Conservation (phyloP, 306 rosid species). For the Vigna reflexopilosa region DNA sequence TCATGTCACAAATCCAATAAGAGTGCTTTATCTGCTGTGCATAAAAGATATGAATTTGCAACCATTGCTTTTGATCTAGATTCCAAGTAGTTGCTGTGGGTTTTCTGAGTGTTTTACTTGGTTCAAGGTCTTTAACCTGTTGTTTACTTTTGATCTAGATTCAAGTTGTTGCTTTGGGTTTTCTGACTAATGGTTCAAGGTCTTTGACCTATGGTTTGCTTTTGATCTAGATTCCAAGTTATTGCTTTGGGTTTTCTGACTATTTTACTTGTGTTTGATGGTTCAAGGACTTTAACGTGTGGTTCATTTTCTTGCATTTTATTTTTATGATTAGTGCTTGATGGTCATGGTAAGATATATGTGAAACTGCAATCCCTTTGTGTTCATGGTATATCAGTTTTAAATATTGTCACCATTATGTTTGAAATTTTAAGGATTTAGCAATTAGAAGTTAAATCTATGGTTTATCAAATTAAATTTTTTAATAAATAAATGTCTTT, state of each 20-base stretch:
- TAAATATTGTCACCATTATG: background rate
- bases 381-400: background rate
- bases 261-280: background rate
- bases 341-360: background rate
- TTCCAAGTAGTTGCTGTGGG: background rate
- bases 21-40: background rate
- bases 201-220: no score
- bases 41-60: constrained; percentile 8
- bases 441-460: constrained; percentile 3
- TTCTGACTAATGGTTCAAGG: background rate
- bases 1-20: background rate
- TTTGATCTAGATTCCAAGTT: background rate
- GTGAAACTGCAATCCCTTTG: background rate
- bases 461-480: background rate
- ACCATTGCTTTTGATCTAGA: background rate
- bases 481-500: background rate
- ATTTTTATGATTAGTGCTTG: constrained; percentile 3
- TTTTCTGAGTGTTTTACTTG: background rate
- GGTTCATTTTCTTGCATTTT: constrained; percentile 5
- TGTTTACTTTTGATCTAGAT: background rate
- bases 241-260: background rate
- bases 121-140: background rate
- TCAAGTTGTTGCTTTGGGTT: background rate
- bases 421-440: background rate
- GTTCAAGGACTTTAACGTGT: background rate